Conservation (phyloP, 1,284 basidiomycete genomes). For the Marasmius tenuissimus region DNA sequence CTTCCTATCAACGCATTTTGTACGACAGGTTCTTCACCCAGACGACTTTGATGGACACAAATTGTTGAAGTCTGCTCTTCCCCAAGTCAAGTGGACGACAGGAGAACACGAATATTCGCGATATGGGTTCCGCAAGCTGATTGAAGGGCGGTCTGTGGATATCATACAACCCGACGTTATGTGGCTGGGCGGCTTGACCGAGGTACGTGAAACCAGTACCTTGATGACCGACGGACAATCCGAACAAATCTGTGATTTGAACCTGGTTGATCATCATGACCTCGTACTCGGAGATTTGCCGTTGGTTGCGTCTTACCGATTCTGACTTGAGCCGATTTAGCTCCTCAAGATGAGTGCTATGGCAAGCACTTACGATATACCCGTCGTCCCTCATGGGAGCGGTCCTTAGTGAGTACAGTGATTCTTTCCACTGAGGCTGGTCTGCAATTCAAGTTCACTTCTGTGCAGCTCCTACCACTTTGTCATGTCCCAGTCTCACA, state of each 20-base stretch:
- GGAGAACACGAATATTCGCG: conserved; percentile 54
- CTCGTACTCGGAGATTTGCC: no score
- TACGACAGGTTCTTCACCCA: conserved; percentile 27
- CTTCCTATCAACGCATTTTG: conserved; percentile 20
- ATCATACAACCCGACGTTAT: conserved; percentile 52
- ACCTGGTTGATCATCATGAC: no score
- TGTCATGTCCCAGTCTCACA: conserved; percentile 33
- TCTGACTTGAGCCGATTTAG: conserved; percentile 3
- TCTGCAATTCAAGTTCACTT: neutral
- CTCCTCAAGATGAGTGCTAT: conserved; percentile 47
- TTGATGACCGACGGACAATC: no score
- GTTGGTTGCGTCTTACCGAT: neutral
- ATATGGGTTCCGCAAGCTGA: conserved; percentile 52
- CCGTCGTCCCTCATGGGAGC: conserved; percentile 51
- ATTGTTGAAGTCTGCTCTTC: conserved; percentile 40
- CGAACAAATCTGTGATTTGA: no score
- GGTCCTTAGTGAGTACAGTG: conserved; percentile 28
- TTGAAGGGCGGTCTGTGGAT: conserved; percentile 45
- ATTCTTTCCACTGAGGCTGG: no score
- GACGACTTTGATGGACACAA: conserved; percentile 44
- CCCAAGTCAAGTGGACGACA: conserved; percentile 50
- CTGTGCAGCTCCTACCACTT: conserved; percentile 29
- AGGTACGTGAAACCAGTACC: conserved; percentile 17
- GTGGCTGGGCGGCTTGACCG: conserved; percentile 48
- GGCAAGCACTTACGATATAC: conserved; percentile 45